Evolutionary conservation across 208 protist species (phyloP).

Genomic region (Crithidia fasciculata): DNA sequence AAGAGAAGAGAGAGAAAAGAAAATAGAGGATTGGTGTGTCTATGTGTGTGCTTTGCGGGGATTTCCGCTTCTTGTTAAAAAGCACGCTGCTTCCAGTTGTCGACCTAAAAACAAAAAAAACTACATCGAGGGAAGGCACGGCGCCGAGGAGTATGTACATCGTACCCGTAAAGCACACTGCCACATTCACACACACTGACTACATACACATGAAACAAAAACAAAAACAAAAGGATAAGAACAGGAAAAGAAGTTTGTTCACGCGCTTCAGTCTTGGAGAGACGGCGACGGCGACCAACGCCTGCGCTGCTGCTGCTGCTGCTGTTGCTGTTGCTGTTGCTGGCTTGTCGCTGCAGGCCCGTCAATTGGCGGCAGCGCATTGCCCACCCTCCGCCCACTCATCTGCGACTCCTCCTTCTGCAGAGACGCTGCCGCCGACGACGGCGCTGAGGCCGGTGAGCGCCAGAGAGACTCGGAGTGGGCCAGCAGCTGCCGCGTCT

Average conservation of each 20-base stretch:
- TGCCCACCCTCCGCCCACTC: not conserved
- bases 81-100: too few species aligned
- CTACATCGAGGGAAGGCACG: not conserved
- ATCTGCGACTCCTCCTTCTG: not conserved
- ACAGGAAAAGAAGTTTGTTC: too few species aligned
- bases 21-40: not conserved
- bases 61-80: too few species aligned
- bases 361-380: conserved; percentile 16
- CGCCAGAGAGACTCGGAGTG: conserved; percentile 41
- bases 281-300: conserved; percentile 7
- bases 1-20: not conserved
- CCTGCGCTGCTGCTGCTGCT: not conserved
- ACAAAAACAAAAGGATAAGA: not conserved
- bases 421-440: not conserved
- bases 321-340: too few species aligned
- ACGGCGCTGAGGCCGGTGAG: not conserved
- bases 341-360: not conserved
- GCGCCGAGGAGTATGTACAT: not conserved
- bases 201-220: not conserved
- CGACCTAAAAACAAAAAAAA: not conserved
- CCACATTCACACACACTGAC: conserved; percentile 8
- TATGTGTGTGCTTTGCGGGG: too few species aligned
- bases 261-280: not conserved
- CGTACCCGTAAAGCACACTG: not conserved
- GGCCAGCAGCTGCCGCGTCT: conserved; percentile 31